Percentiles rank a stretch among this genome's conserved stretches.
Conservation (phyloP, 441 rosid species). For the Syzygium syzygioides region DNA sequence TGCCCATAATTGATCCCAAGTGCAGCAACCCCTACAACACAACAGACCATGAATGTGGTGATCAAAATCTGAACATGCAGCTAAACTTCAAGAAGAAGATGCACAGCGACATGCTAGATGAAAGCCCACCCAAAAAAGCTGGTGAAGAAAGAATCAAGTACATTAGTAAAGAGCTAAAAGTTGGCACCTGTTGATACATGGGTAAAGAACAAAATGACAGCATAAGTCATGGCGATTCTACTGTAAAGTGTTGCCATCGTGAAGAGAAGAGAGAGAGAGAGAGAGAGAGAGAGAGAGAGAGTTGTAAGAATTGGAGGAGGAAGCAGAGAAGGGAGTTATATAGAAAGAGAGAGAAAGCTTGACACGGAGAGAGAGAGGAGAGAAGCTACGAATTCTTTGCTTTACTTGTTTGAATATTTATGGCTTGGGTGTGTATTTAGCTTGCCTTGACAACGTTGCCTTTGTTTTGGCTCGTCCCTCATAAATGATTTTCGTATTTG, state of each 20-base stretch:
- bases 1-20: slow-evolving; percentile 75
- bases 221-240: slow-evolving; percentile 17
- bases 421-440: slow-evolving; percentile 6
- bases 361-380: background rate
- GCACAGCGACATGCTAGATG: background rate
- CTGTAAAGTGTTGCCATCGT: slow-evolving; percentile 23
- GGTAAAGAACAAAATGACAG: slow-evolving; percentile 32
- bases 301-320: background rate
- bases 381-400: slow-evolving; percentile 43
- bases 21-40: slow-evolving; percentile 37
- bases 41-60: slow-evolving; percentile 20
- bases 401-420: slow-evolving; percentile 45
- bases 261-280: slow-evolving; percentile 5
- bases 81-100: background rate
- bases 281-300: slow-evolving; percentile 3
- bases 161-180: background rate
- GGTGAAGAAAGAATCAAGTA: background rate
- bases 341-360: background rate
- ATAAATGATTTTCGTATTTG: slow-evolving; percentile 15
- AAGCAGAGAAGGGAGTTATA: slow-evolving; percentile 11
- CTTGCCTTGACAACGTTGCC: slow-evolving; percentile 30
- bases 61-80: background rate
- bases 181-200: slow-evolving; percentile 42
- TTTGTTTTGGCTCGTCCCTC: slow-evolving; percentile 17
- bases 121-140: background rate